Evolutionary conservation across 2,329 filamentous ascomycete genomes (phyloP).

Genomic region (Coniochaeta sp.): DNA sequence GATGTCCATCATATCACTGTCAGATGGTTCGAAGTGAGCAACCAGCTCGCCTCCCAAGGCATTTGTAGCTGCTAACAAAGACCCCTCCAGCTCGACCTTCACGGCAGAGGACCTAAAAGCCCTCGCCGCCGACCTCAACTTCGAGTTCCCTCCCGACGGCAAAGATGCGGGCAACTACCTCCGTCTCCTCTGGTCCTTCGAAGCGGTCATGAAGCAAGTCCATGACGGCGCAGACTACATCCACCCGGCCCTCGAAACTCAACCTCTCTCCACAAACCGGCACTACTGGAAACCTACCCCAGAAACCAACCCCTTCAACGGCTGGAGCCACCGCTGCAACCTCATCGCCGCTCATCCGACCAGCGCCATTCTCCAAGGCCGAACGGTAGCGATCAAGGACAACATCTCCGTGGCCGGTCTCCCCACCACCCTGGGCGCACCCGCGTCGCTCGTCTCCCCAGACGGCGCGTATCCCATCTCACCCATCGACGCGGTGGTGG

Average conservation of each 20-base stretch:
- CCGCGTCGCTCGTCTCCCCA: constrained; percentile 5
- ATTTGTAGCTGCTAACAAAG: neutral
- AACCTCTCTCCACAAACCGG: constrained; percentile 8
- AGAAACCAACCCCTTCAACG: constrained; percentile 23
- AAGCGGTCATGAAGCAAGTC: constrained; percentile 18
- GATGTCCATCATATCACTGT: constrained; percentile 14
- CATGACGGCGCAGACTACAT: constrained; percentile 20
- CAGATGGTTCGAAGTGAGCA: constrained; percentile 5
- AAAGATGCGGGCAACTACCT: constrained; percentile 21
- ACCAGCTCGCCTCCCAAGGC: neutral
- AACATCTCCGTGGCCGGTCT: constrained; percentile 21
- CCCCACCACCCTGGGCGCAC: constrained; percentile 17
- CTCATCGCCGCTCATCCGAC: constrained; percentile 10
- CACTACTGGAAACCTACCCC: constrained; percentile 14
- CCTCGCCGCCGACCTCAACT: constrained; percentile 12
- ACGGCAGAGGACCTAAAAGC: constrained; percentile 10
- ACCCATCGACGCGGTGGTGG: constrained; percentile 15
- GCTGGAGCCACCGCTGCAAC: constrained; percentile 25
- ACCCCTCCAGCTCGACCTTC: constrained; percentile 7
- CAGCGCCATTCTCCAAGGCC: neutral
- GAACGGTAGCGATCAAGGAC: constrained; percentile 17
- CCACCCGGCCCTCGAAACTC: constrained; percentile 15
- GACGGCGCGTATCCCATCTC: constrained; percentile 13
- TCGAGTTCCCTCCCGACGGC: constrained; percentile 9
- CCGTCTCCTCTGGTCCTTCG: constrained; percentile 17